Conservation (phyloP, 2,329 filamentous ascomycete genomes). For the Paecilomyces niveus region DNA sequence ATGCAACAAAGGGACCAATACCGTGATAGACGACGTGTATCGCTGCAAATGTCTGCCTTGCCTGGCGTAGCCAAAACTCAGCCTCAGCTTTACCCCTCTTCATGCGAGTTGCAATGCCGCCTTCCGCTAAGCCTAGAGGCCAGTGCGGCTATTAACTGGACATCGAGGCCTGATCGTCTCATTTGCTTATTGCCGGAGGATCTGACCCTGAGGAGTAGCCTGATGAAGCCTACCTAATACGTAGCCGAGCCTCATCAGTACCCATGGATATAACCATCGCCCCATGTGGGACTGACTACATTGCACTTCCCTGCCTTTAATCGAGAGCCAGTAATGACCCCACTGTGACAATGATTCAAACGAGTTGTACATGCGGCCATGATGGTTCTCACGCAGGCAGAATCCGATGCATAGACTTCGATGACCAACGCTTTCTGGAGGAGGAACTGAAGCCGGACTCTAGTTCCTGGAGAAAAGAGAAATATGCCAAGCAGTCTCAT, state of each 20-base stretch:
- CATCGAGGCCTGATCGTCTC: neutral
- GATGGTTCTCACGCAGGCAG: neutral
- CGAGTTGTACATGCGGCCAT: neutral
- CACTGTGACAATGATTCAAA: neutral
- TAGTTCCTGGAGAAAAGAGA: neutral
- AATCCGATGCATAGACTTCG: neutral
- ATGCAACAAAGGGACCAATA: too few relatives aligned
- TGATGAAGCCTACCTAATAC: neutral
- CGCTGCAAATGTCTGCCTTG: neutral
- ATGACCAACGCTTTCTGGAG: neutral
- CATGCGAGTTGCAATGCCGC: neutral
- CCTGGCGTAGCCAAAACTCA: neutral
- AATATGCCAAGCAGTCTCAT: neutral
- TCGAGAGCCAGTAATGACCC: neutral
- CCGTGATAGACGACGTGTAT: too few relatives aligned
- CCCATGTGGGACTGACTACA: neutral
- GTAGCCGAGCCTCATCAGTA: neutral
- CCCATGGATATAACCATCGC: neutral
- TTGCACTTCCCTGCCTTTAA: neutral
- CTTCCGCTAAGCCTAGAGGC: neutral
- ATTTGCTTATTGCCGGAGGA: neutral
- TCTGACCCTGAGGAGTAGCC: neutral
- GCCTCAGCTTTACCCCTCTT: neutral
- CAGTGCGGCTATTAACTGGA: neutral
- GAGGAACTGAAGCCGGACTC: neutral